Percentiles rank a stretch among this genome's conserved stretches.
These are phyloP conservation scores for Microthlaspi erraticum DNA, from an alignment of 345 rosid species.

Conservation along the genomic window DNA sequence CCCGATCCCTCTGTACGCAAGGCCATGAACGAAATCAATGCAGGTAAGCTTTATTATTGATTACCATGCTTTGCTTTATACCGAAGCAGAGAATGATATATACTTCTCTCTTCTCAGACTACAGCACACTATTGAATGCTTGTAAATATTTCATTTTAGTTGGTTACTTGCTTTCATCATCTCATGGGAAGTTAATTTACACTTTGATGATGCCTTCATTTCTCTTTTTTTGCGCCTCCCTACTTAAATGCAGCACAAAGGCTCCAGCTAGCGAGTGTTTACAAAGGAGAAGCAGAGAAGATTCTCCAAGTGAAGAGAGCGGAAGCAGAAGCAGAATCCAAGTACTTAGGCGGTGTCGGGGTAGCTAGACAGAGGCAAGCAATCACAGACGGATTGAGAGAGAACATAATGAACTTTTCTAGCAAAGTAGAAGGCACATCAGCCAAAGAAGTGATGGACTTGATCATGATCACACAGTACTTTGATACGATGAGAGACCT, in stretches of 20 bases:
- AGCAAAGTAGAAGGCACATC: constrained; percentile 89
- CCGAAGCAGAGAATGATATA: neutral
- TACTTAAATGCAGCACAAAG: constrained; percentile 75
- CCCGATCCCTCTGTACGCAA: constrained; percentile 88
- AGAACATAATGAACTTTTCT: constrained; percentile 94
- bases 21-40: constrained; percentile 99
- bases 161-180: neutral
- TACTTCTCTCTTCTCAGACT: neutral
- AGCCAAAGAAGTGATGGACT: constrained; percentile 96
- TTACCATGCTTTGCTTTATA: neutral
- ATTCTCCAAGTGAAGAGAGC: constrained; percentile 84
- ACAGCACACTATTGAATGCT: neutral
- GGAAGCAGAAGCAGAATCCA: constrained; percentile 96
- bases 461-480: constrained; percentile 96
- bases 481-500: constrained; percentile 95
- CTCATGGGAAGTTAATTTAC: neutral
- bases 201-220: neutral
- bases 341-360: constrained; percentile 94
- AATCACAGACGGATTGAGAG: constrained; percentile 90
- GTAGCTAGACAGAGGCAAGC: constrained; percentile 99
- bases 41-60: constrained; percentile 54
- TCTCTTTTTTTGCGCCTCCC: neutral
- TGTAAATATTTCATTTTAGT: neutral
- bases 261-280: constrained; percentile 97
- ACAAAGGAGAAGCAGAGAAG: constrained; percentile 99